These are phyloP conservation scores for Candida silvatica DNA, from an alignment of 805 yeast species.

Conservation along the genomic window DNA sequence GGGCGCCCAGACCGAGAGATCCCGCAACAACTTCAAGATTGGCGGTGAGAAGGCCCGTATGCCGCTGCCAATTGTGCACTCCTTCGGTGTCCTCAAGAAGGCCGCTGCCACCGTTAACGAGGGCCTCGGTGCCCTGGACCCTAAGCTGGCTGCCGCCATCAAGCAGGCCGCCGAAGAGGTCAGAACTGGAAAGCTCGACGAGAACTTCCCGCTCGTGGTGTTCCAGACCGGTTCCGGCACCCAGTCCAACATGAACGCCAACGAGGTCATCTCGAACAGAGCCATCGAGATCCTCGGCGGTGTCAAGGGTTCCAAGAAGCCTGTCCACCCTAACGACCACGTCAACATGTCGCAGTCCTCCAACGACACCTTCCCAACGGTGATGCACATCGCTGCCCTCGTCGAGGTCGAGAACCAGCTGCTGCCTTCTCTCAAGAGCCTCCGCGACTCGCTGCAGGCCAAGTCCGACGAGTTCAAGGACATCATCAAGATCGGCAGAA, in stretches of 20 bases:
- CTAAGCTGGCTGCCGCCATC: slow-evolving; percentile 76
- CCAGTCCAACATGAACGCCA: slow-evolving; percentile 98
- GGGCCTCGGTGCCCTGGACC: slow-evolving; percentile 73
- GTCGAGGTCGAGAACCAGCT: slow-evolving; percentile 70
- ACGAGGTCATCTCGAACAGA: slow-evolving; percentile 96
- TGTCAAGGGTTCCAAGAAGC: slow-evolving; percentile 79
- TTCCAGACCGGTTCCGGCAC: slow-evolving; percentile 99
- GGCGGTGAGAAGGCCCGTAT: slow-evolving; percentile 87
- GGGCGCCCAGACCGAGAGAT: slow-evolving; percentile 98
- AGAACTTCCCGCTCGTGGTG: slow-evolving; percentile 95
- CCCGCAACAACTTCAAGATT: slow-evolving; percentile 87
- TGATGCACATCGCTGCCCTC: slow-evolving; percentile 98
- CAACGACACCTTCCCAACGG: slow-evolving; percentile 98
- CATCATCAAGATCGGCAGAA: slow-evolving; percentile 97
- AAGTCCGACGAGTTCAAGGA: slow-evolving; percentile 79
- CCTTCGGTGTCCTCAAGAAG: slow-evolving; percentile 90
- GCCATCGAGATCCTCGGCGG: slow-evolving; percentile 97
- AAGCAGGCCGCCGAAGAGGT: slow-evolving; percentile 95
- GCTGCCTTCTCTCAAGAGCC: slow-evolving; percentile 69
- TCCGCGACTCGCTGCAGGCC: slow-evolving; percentile 68
- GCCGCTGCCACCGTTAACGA: slow-evolving; percentile 91
- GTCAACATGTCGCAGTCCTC: slow-evolving; percentile 98
- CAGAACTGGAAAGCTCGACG: slow-evolving; percentile 80
- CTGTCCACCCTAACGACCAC: slow-evolving; percentile 98
- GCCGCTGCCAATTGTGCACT: slow-evolving; percentile 85